Conservation (phyloP, 768 basidiomycete species). For the Holtermannia corniformis region DNA sequence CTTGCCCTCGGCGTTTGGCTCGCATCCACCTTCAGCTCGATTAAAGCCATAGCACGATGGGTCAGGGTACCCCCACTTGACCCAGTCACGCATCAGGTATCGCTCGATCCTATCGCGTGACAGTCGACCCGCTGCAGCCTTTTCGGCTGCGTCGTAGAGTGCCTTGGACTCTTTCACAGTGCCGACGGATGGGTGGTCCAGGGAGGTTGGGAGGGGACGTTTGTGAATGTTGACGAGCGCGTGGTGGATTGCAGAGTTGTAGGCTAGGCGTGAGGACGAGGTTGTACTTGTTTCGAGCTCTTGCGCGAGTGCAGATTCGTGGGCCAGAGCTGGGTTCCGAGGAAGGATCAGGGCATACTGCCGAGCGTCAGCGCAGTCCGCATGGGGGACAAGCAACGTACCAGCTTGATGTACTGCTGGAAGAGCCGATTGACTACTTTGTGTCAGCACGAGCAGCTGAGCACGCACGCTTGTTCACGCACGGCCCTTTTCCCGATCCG, state of each 20-base stretch:
- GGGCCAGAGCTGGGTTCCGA: constrained; percentile 23
- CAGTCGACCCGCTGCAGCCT: constrained; percentile 27
- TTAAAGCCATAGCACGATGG: constrained; percentile 48
- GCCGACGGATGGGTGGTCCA: constrained; percentile 35
- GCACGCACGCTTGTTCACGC: too few species aligned
- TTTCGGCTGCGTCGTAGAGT: constrained; percentile 17
- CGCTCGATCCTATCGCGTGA: constrained; percentile 46
- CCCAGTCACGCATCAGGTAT: constrained; percentile 52
- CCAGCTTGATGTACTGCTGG: constrained; percentile 32
- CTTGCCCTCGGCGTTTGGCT: constrained; percentile 55
- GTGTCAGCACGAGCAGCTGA: neutral
- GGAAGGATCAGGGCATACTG: constrained; percentile 24
- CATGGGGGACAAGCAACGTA: constrained; percentile 4
- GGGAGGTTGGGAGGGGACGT: constrained; percentile 18
- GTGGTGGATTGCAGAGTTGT: constrained; percentile 36
- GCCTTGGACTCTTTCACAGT: constrained; percentile 36
- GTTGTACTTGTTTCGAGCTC: constrained; percentile 28
- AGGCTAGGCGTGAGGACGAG: constrained; percentile 23
- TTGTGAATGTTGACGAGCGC: constrained; percentile 31
- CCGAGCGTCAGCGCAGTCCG: neutral
- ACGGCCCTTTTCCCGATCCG: constrained; percentile 36
- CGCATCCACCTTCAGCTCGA: constrained; percentile 48
- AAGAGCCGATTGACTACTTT: constrained; percentile 29
- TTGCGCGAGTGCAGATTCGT: constrained; percentile 22
- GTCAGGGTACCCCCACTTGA: constrained; percentile 63